Base-by-base conservation (phyloP, 2,329 filamentous ascomycete genomes). In the Ophiostoma quercus region DNA sequence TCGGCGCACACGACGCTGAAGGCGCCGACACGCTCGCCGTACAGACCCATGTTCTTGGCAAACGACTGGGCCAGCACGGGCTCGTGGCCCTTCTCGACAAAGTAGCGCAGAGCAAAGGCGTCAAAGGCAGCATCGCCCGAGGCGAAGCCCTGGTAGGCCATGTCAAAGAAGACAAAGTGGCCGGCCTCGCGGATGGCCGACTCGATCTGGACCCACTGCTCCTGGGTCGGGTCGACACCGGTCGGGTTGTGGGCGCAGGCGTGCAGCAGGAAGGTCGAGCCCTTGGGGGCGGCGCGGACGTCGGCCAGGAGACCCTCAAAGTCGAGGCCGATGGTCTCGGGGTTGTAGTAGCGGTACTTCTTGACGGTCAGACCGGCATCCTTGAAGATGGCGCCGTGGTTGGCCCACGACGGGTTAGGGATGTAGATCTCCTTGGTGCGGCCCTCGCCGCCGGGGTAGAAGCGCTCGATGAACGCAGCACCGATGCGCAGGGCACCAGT, bases 1-100 rank as follows among this genome's bases (percentile, higher is more conserved):
- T 89, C 90, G 67, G 73, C 70, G 79, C 90, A 91, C 76, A 97
- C 91, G 75, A 98, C 86, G 76, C 93, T 97, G 87, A 99, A 98
- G 74, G 94, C 94, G 78, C 95, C 95, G 72, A 96, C 92, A 83
- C 95, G 94, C 86, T 99, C 95, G 79, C 95, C 95, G 79, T 99
- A 98, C 73, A 99, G 92, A 83, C 95, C 95, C 94, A 99, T 98
- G 88, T 99, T 99, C 90, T 98, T 98, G 80, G 94, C 94, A 81
- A 98, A 98, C 69, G 91, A 95, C 84, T 98, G 94, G 77, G 91
- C 90, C 73, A 98, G 88, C 78, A 88, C 89, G 78, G 95, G 88
- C 78, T 92, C 88, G 84, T 97, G 93, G 76, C 94, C 94, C 83
- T 97, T 84, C 82, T 92, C 87, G 79, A 97, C 88, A 80, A 99